Conservation (phyloP, 1,139 yeast genomes). For the Candida sanyaensis region DNA sequence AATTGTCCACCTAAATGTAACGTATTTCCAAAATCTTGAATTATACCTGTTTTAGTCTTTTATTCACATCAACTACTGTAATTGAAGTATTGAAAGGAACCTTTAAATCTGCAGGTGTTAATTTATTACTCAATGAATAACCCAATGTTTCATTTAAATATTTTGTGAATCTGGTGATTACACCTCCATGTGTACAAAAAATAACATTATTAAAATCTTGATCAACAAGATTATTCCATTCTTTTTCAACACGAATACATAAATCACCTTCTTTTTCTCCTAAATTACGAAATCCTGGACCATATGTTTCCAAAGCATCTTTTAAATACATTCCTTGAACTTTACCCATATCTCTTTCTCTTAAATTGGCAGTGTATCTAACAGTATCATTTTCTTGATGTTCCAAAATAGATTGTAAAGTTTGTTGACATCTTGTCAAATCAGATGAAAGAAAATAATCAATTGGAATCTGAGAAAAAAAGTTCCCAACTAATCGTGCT, state of each 20-base stretch:
- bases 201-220: conserved; percentile 50
- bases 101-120: conserved; percentile 45
- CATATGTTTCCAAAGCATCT: conserved; percentile 59
- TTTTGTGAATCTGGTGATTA: conserved; percentile 61
- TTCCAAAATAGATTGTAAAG: conserved; percentile 38
- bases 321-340: conserved; percentile 68
- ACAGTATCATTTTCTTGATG: conserved; percentile 23
- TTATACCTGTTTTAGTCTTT: conserved; percentile 36
- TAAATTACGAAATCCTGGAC: conserved; percentile 38
- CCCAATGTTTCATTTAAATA: conserved; percentile 40
- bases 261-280: conserved; percentile 58
- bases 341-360: conserved; percentile 83
- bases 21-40: conserved; percentile 60
- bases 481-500: conserved; percentile 51
- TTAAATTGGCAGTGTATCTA: conserved; percentile 40
- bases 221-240: conserved; percentile 30
- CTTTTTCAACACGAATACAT: conserved; percentile 48
- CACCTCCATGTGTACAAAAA: conserved; percentile 86
- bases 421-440: conserved; percentile 59
- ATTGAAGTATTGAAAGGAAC: conserved; percentile 77
- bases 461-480: conserved; percentile 39
- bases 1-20: conserved; percentile 62
- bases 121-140: conserved; percentile 37
- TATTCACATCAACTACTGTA: conserved; percentile 58
- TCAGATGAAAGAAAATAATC: conserved; percentile 63